Percentiles rank a stretch among this genome's conserved stretches.
Evolutionary conservation across 345 rosid species (phyloP).

Genomic region (Draba incana): DNA sequence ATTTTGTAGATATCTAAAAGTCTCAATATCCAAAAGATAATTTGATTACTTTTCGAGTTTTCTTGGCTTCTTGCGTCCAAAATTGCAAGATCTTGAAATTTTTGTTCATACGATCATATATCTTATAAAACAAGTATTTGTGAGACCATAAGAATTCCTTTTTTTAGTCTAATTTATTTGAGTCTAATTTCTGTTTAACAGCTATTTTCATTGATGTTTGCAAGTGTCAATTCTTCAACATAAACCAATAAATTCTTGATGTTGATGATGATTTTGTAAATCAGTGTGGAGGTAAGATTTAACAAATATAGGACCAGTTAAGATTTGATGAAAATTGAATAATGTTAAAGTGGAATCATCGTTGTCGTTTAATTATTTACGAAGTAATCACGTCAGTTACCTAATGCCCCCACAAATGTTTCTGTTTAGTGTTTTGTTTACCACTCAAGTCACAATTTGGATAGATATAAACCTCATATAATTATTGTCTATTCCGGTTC

Average conservation of each 20-base stretch:
- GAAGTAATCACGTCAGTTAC: constrained; percentile 19
- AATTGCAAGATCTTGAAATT: constrained; percentile 1
- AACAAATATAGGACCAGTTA: background rate
- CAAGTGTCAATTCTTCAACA: background rate
- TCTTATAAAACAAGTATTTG: too few relatives aligned
- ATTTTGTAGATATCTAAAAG: constrained; percentile 23
- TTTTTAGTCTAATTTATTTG: too few relatives aligned
- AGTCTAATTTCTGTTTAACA: background rate
- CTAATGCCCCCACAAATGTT: constrained; percentile 17
- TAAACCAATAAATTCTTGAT: background rate
- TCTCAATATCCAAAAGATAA: background rate
- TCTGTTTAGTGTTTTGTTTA: constrained; percentile 16
- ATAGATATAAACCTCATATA: background rate
- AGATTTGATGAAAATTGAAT: background rate
- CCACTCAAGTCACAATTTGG: background rate
- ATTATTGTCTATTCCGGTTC: background rate
- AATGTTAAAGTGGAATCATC: constrained; percentile 17
- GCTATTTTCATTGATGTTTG: background rate
- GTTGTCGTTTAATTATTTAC: constrained; percentile 13
- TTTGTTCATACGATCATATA: background rate
- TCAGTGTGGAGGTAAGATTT: background rate
- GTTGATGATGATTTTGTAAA: background rate
- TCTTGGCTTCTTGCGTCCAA: background rate
- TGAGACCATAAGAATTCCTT: too few relatives aligned
- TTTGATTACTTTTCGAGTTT: background rate